These are phyloP conservation scores for Myxozyma geophila DNA, from an alignment of 805 yeast genomes.

Conservation along the genomic window DNA sequence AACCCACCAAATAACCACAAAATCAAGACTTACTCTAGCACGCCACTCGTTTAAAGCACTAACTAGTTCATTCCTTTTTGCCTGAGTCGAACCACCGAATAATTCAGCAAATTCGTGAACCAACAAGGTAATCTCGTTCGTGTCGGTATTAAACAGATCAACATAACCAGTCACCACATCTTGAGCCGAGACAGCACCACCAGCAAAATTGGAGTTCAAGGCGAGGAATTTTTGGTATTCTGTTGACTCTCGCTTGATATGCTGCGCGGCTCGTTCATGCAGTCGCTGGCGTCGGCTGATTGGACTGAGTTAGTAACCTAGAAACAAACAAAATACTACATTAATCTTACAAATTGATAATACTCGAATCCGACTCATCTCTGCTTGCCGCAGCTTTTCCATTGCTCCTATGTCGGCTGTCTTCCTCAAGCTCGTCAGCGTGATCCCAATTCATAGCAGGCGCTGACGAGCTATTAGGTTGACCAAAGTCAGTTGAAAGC, in stretches of 20 bases:
- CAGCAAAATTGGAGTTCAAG: conserved; percentile 17
- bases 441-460: conserved; percentile 2
- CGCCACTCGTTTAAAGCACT: conserved; percentile 30
- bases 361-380: conserved; percentile 5
- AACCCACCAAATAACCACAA: not conserved
- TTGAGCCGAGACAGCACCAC: conserved; percentile 16
- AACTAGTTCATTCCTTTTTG: conserved; percentile 9
- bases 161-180: conserved; percentile 27
- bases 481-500: conserved; percentile 21
- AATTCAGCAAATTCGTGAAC: conserved; percentile 33
- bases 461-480: not conserved
- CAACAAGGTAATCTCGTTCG: conserved; percentile 25
- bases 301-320: not conserved
- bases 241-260: conserved; percentile 16
- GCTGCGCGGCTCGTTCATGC: conserved; percentile 31
- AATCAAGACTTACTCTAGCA: conserved; percentile 1
- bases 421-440: not conserved
- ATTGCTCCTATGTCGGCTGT: not conserved
- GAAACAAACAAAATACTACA: not conserved
- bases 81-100: conserved; percentile 4
- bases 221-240: conserved; percentile 20
- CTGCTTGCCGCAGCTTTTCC: not conserved
- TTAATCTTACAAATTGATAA: conserved; percentile 11
- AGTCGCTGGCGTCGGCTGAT: conserved; percentile 27
- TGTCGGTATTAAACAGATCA: conserved; percentile 28